Evolutionary conservation across 2,329 filamentous ascomycete species (phyloP), one percentile per base, ranked within the genome.

Genomic region (Graphilbum sp.): DNA sequence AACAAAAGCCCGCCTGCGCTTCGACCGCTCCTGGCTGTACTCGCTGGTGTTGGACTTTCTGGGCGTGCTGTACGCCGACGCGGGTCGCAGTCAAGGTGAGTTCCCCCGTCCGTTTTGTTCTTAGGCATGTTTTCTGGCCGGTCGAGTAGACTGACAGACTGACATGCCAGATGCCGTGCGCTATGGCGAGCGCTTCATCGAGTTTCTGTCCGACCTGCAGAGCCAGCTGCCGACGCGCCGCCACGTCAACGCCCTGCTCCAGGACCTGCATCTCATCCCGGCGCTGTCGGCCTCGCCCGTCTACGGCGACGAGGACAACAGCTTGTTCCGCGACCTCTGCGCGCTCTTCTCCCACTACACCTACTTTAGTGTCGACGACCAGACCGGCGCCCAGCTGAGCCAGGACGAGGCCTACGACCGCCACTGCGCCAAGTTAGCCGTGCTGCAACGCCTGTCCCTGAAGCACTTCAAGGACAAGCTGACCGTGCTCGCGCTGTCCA

Each of bases 11-110:
- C 75, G 79, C 38, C 62, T 96, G 46, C 77, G 82, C 19, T 95
- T 98, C 49, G 90, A 98, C 58, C 73, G 92, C 39, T 82, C 83
- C 33, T 98, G 90, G 92, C 67, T 98, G 11, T 94, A 86, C 52
- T 79, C 83, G 4, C 66, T 96, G 47, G 63, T 90, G 1, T 59
- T 95, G 24, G 81, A 93, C 51, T 95, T 96, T 49, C 54, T 94
- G 23, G 69, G 75, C 43, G 65, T 79, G 38, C 59, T 95, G 10
- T 83, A 92, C 53, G 62, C 65, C 19, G 60, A 62, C 21, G 20
- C 32, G 2, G 38, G n/a, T n/a, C n/a, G 39, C 3, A 33, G 16
- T 20, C 17, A 37, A 11, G 41, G 41, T 40, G 18, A 17, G 41
- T 8, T 5, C 8, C n/a, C n/a, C n/a, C n/a, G n/a, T n/a, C n/a